These are phyloP conservation scores for Vigna radiata DNA, from an alignment of 306 rosid genomes.

Conservation along the genomic window DNA sequence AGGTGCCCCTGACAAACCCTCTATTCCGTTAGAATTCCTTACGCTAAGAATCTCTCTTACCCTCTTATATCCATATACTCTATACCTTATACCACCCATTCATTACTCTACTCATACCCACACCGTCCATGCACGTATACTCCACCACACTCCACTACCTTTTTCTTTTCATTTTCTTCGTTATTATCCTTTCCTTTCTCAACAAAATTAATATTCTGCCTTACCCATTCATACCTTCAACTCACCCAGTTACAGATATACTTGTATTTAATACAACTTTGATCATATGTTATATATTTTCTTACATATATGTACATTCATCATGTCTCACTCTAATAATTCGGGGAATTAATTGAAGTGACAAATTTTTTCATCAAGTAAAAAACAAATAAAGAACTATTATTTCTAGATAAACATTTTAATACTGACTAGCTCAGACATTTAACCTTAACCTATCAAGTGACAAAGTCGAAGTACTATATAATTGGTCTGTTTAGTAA, in stretches of 20 bases:
- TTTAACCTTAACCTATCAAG: neutral
- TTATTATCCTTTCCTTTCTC: constrained; percentile 9
- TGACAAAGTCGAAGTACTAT: neutral
- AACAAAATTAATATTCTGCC: neutral
- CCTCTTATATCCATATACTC: constrained; percentile 40
- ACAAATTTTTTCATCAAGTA: neutral
- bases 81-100: constrained; percentile 52
- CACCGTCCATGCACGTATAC: constrained; percentile 54
- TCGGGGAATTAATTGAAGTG: neutral
- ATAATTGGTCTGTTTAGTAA: neutral
- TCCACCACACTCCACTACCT: constrained; percentile 32
- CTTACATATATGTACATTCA: neutral
- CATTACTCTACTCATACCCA: constrained; percentile 42
- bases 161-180: neutral
- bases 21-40: constrained; percentile 47
- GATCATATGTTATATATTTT: no score
- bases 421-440: no score
- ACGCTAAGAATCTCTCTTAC: constrained; percentile 76
- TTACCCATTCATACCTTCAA: no score
- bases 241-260: no score
- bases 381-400: no score
- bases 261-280: no score
- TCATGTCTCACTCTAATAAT: neutral
- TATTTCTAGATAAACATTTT: no score
- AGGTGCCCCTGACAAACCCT: constrained; percentile 68